Conservation (phyloP, 192 early-diverging fungal species). For the Powellomyces hirtus region DNA sequence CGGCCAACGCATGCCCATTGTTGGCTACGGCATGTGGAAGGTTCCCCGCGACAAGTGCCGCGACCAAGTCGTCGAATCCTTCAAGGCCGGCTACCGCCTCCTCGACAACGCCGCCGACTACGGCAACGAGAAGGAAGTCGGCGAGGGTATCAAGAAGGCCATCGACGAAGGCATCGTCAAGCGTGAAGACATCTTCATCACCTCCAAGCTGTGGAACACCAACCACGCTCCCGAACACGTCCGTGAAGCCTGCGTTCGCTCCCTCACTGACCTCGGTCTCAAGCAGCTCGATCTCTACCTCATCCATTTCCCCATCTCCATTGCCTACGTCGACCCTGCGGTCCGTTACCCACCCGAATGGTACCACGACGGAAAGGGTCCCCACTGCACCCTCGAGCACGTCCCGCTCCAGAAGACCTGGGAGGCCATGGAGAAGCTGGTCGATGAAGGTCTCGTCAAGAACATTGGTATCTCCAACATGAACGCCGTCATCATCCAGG, state of each 20-base stretch:
- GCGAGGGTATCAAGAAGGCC: constrained; percentile 5
- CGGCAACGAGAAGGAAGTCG: constrained; percentile 36
- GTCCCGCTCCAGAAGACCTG: constrained; percentile 9
- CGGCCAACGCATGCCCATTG: no score
- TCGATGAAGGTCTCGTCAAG: constrained; percentile 64
- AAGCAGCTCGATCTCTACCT: constrained; percentile 23
- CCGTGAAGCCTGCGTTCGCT: background rate
- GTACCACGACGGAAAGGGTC: background rate
- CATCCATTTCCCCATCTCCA: constrained; percentile 23
- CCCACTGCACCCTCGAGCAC: background rate
- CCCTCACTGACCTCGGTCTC: background rate
- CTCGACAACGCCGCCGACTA: background rate
- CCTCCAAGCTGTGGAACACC: constrained; percentile 27
- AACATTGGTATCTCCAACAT: constrained; percentile 80
- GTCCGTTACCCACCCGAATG: background rate
- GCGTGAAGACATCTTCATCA: constrained; percentile 35
- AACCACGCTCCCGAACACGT: constrained; percentile 21
- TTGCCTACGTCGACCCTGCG: background rate
- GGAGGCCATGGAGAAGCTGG: constrained; percentile 66
- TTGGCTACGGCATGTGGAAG: no score
- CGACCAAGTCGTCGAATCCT: background rate
- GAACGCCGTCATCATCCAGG: constrained; percentile 38
- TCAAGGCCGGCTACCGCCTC: background rate
- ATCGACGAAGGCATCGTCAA: constrained; percentile 3
- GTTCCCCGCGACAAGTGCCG: background rate